These are phyloP conservation scores for Kwoniella botswanensis DNA, from an alignment of 768 basidiomycete genomes.

Conservation along the genomic window DNA sequence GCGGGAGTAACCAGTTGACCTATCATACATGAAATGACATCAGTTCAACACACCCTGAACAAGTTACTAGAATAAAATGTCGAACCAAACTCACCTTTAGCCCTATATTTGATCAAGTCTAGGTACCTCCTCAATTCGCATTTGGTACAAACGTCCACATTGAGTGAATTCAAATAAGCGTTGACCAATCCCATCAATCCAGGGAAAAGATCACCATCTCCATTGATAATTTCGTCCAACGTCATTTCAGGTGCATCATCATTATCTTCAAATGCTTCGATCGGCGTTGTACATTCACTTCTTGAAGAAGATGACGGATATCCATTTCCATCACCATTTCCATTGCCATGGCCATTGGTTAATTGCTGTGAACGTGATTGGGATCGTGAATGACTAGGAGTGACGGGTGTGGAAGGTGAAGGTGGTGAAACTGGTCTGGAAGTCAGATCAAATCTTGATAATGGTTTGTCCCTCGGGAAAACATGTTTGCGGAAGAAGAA, in stretches of 20 bases:
- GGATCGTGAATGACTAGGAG: constrained; percentile 5
- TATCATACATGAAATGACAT: constrained; percentile 47
- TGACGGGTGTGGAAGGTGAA: constrained; percentile 11
- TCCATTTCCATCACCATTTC: neutral
- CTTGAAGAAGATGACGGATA: constrained; percentile 12
- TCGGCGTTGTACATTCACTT: constrained; percentile 32
- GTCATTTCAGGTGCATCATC: constrained; percentile 93
- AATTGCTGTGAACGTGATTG: neutral
- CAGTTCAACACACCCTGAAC: neutral
- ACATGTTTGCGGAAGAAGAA: constrained; percentile 92
- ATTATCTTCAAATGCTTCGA: constrained; percentile 51
- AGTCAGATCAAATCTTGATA: constrained; percentile 43
- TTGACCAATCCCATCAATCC: constrained; percentile 81
- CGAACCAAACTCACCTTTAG: constrained; percentile 68
- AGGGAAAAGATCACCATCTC: constrained; percentile 77
- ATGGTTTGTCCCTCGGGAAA: constrained; percentile 65
- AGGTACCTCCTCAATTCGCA: constrained; percentile 75
- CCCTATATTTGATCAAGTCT: constrained; percentile 74
- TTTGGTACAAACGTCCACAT: constrained; percentile 69
- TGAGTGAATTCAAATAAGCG: constrained; percentile 83
- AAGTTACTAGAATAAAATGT: too few relatives aligned
- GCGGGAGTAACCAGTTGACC: constrained; percentile 84
- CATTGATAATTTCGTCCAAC: constrained; percentile 89
- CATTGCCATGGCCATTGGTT: neutral
- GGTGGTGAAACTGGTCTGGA: constrained; percentile 50